Conservation (phyloP, 2,329 filamentous ascomycete genomes). For the Alternaria postmessia region DNA sequence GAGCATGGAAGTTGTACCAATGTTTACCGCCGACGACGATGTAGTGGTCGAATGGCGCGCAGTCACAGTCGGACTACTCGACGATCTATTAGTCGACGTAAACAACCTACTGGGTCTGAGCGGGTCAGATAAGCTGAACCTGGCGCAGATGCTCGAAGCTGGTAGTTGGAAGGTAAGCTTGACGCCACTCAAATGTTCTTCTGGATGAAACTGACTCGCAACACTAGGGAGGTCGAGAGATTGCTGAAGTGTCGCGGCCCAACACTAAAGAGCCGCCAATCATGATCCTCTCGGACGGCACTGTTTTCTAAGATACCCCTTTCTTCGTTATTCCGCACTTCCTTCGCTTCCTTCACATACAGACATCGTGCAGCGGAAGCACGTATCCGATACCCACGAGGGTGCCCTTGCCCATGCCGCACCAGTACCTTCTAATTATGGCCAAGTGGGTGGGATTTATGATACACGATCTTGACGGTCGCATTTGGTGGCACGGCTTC, state of each 20-base stretch:
- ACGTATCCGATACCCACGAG: constrained; percentile 21
- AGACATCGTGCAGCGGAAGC: constrained; percentile 24
- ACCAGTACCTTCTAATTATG: constrained; percentile 25
- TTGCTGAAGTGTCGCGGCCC: constrained; percentile 92
- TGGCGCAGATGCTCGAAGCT: constrained; percentile 92
- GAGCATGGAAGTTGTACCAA: constrained; percentile 75
- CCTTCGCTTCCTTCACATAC: constrained; percentile 34
- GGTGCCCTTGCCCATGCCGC: constrained; percentile 11
- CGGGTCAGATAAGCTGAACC: constrained; percentile 73
- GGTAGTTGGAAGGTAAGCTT: constrained; percentile 92
- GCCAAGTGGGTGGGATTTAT: constrained; percentile 28
- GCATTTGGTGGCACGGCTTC: constrained; percentile 29
- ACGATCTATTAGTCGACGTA: constrained; percentile 74
- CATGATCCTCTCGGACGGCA: constrained; percentile 94
- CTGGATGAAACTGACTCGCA: constrained; percentile 17
- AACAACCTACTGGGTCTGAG: constrained; percentile 72
- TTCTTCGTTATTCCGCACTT: constrained; percentile 36
- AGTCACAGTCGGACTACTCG: constrained; percentile 76
- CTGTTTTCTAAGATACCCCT: constrained; percentile 77
- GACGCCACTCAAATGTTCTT: not conserved
- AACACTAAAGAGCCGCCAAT: constrained; percentile 98
- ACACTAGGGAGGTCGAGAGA: constrained; percentile 83
- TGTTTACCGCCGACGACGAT: constrained; percentile 77
- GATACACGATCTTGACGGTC: constrained; percentile 41
- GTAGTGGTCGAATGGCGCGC: constrained; percentile 83